Evolutionary conservation across 306 rosid species (phyloP), one percentile per base, ranked within the genome.

Genomic region (Sindora glabra): DNA sequence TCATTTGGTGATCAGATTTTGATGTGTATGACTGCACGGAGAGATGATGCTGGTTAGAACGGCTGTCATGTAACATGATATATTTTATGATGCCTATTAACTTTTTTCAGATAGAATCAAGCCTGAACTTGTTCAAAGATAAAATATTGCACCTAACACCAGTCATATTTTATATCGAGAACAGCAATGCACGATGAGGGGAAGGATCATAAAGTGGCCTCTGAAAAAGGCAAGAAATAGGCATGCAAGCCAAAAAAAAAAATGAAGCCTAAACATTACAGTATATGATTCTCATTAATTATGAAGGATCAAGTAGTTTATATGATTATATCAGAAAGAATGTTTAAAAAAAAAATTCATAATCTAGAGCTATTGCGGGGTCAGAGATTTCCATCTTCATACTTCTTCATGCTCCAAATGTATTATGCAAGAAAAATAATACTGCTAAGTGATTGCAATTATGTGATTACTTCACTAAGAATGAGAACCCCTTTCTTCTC

Each of bases 401-500:
- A n/a, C n/a, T n/a, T n/a, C n/a, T n/a, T n/a, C n/a, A n/a, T n/a
- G n/a, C n/a, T n/a, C n/a, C n/a, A n/a, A n/a, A n/a, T n/a, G n/a
- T n/a, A n/a, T n/a, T n/a, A n/a, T n/a, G n/a, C n/a, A n/a, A n/a
- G n/a, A n/a, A n/a, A n/a, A n/a, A n/a, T n/a, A n/a, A n/a, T n/a
- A n/a, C n/a, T n/a, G n/a, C n/a, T n/a, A n/a, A n/a, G n/a, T n/a
- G n/a, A n/a, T n/a, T n/a, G n/a, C n/a, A n/a, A 59, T 10, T 69
- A 14, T n/a, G 69, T 37, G 71, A 37, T 76, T 80, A 89, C 96
- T 79, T 89, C 95, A 55, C 95, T 85, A 15, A 89, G 96, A 69
- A 85, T 83, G 65, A 85, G 87, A 60, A 89, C 94, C 38, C 94
- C 96, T 79, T 71, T 89, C 81, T 83, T 91, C 72, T 77, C 72